Evolutionary conservation across 257 asterid species (phyloP), one percentile per base, ranked within the genome.

Genomic region (Plantago elongata): DNA sequence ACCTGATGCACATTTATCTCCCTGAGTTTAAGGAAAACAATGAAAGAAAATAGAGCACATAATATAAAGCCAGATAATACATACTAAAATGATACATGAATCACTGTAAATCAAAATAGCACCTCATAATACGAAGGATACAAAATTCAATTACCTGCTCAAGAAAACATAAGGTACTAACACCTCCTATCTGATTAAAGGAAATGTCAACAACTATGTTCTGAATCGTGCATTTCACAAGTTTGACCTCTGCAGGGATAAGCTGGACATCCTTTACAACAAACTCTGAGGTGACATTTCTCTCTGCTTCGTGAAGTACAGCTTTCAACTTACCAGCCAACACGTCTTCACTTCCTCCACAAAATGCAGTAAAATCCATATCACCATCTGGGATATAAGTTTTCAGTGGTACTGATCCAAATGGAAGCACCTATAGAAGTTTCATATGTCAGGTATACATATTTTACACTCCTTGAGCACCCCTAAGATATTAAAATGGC

Each of bases 371-470:
- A 81, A 85, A 77, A 61, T 85, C 94, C 44, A 85, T 85, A 79
- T 85, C 94, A 5, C 87, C 94, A 69, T 85, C 94, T 51, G 94
- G 94, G 59, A 85, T 81, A 72, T 85, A 85, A 50, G 94, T 85
- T 78, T 83, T 85, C 79, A 85, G 63, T 11, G 90, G 94, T 51
- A 85, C 94, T 61, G 94, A 85, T 48, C 94, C 94, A 78, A 78
- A 83, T 18, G 90, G 77, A 67, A 76, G 83, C 68, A 83, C 94
- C 94, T 85, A 55, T 67, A 12, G 22, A 16, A 12, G 30, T 11
- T 13, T 29, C 9, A 55, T 55, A 17, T 22, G 0, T 34, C 44
- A 30, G 38, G 10, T 17, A 27, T 29, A 29, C 17, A 34, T 13
- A 34, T 6, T 34, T 6, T 5, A 34, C 40, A 7, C 40, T 34